Conservation (phyloP, 805 yeast species). For the Wickerhamomyces canadensis region DNA sequence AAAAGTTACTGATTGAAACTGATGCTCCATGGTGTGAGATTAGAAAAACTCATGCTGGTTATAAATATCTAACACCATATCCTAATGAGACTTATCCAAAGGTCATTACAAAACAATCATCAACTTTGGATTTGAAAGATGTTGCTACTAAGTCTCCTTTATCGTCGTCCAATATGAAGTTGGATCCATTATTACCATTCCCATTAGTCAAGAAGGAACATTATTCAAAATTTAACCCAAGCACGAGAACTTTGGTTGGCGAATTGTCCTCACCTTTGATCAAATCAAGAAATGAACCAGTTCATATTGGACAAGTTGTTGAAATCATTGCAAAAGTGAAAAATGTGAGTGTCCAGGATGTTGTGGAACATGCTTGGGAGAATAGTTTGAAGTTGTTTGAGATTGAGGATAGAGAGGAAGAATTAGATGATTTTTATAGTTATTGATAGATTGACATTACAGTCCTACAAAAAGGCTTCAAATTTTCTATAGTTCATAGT, state of each 20-base stretch:
- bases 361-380: constrained; percentile 45
- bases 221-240: constrained; percentile 30
- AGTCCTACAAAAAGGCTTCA: too few species aligned
- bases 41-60: constrained; percentile 74
- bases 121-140: constrained; percentile 6
- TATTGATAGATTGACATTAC: constrained; percentile 12
- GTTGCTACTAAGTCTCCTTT: too few species aligned
- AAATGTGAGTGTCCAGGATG: constrained; percentile 32
- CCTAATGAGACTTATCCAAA: constrained; percentile 55
- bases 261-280: constrained; percentile 40
- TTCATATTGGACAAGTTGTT: constrained; percentile 76
- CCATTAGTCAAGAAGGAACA: constrained; percentile 64
- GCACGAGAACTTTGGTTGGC: constrained; percentile 25
- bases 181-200: constrained; percentile 53
- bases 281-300: constrained; percentile 90
- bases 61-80: constrained; percentile 45
- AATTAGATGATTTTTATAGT: constrained; percentile 3
- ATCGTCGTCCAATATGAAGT: constrained; percentile 15
- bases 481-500: too few species aligned
- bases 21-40: constrained; percentile 99
- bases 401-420: constrained; percentile 11
- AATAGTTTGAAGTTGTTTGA: constrained; percentile 46
- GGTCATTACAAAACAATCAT: constrained; percentile 16
- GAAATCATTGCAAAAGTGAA: constrained; percentile 53
- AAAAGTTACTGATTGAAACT: constrained; percentile 76